Evolutionary conservation across 352 stramenopile species (phyloP), one percentile per base, ranked within the genome.

Genomic region (Pythium volutum): DNA sequence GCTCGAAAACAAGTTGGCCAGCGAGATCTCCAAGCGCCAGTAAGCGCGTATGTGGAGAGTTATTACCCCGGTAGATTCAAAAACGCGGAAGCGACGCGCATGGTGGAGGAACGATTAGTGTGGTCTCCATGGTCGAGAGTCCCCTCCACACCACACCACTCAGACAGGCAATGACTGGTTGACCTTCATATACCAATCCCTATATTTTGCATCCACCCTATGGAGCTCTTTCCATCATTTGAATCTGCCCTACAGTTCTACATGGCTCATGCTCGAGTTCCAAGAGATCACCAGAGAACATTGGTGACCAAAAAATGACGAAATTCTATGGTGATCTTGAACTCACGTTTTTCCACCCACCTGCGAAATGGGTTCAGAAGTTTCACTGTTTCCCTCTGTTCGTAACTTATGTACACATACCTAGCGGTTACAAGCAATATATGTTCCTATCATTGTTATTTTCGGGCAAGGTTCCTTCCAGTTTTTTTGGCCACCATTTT

Each of bases 1-100:
- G 48, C 81, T 99, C 26, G 97, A 99, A 75, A 98, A 99, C 87
- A 96, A 93, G 67, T 61, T 97, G 39, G 75, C 76, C 29, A 95
- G 82, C 66, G 71, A 89, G 61, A 96, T 97, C 64, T 62, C 73
- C 47, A 73, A 74, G 53, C 76, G 74, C 59, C 75, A 86, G 57
- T 89, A 89, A 54, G 51, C 26, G 26, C 8, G 18, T 43, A 41
- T n/a, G n/a, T 36, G 8, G 31, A 36, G 8, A 15, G 10, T 36
- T 36, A 36, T 36, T 36, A 36, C 31, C 31, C n/a, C 31, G 31
- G 31, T 48, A 48, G 41, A 22, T 20, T 18, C 36, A 43, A 43
- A 38, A 12, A 43, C 36, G 14, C 36, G 1, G 36, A 43, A 43
- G 36, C 36, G 36, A 43, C n/a, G 36, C 36, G 18, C 36, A 43